phyloP scores from a whole-genome alignment of 192 early-diverging fungal species.

The Coemansia sp. region DNA sequence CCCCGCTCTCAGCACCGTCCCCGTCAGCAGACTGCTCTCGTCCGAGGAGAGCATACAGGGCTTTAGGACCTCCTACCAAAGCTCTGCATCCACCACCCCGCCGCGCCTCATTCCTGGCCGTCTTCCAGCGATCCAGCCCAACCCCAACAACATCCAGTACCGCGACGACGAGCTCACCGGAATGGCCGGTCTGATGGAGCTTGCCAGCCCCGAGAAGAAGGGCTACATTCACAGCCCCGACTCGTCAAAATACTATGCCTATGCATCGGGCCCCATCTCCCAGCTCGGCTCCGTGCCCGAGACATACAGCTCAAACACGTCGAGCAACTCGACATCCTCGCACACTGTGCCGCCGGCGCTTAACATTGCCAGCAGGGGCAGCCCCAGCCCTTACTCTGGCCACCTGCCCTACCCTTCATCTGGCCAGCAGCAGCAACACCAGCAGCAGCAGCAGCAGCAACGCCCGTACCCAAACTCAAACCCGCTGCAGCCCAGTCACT shows the following conservation, averaged over 20 bases:
- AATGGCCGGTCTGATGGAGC: slow-evolving; percentile 52
- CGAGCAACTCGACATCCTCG: slow-evolving; percentile 35
- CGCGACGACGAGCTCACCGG: slow-evolving; percentile 50
- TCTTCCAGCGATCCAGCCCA: slow-evolving; percentile 29
- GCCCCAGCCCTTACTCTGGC: slow-evolving; percentile 5
- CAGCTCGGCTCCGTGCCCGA: slow-evolving; percentile 9
- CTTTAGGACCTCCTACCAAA: slow-evolving; percentile 7
- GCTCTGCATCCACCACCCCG: slow-evolving; percentile 15
- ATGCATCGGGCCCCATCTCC: not conserved
- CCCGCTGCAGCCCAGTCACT: no score
- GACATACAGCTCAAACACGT: slow-evolving; percentile 35
- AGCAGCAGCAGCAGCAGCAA: not conserved
- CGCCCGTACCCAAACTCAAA: no score
- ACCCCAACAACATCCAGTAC: slow-evolving; percentile 12
- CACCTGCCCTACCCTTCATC: slow-evolving; percentile 1
- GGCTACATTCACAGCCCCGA: slow-evolving; percentile 17
- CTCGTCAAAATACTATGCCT: slow-evolving; percentile 7
- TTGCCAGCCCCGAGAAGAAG: slow-evolving; percentile 26
- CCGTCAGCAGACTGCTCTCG: slow-evolving; percentile 34
- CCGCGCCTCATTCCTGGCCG: slow-evolving; percentile 22
- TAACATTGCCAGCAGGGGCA: slow-evolving; percentile 4
- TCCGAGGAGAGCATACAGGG: slow-evolving; percentile 11
- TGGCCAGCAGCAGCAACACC: slow-evolving; percentile 7
- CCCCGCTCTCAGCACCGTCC: slow-evolving; percentile 21
- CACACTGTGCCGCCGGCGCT: slow-evolving; percentile 25